Conservation (phyloP, 2,329 filamentous ascomycete genomes). For the Colletotrichum sp. region DNA sequence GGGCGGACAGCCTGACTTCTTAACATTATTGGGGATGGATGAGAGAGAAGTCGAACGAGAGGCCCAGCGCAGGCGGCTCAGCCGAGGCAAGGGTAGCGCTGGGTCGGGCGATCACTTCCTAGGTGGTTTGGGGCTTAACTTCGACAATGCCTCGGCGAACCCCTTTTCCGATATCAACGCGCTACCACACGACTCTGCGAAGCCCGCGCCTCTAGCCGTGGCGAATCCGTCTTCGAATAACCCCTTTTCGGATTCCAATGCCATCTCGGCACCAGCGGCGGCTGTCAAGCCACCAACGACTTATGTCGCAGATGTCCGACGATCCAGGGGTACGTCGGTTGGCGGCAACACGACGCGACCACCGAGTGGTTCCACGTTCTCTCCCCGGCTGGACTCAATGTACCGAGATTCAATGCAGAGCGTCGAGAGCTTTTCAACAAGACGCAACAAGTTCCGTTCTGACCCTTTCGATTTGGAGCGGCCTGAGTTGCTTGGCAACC, state of each 20-base stretch:
- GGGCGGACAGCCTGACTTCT: constrained; percentile 45
- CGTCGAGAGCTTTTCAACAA: constrained; percentile 47
- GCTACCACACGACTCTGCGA: constrained; percentile 41
- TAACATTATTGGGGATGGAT: constrained; percentile 48
- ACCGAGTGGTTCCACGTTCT: constrained; percentile 27
- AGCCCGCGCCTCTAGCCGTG: constrained; percentile 39
- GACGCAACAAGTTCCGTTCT: constrained; percentile 63
- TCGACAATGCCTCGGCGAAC: constrained; percentile 36
- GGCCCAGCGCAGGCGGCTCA: constrained; percentile 37
- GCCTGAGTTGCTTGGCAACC: constrained; percentile 46
- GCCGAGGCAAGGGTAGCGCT: constrained; percentile 34
- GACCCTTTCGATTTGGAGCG: constrained; percentile 70
- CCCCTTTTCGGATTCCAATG: constrained; percentile 56
- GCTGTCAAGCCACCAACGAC: constrained; percentile 38
- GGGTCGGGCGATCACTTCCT: constrained; percentile 44
- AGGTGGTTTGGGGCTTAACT: constrained; percentile 40
- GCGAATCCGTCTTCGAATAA: constrained; percentile 33
- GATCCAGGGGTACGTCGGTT: constrained; percentile 53
- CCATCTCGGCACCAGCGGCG: constrained; percentile 33
- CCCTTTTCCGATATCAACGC: constrained; percentile 57
- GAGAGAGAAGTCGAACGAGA: constrained; percentile 43
- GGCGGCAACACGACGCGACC: constrained; percentile 28
- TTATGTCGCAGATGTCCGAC: constrained; percentile 53
- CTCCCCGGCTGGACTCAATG: constrained; percentile 37
- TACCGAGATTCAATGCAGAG: constrained; percentile 47